Evolutionary conservation across 78 protist species (phyloP), one percentile per base, ranked within the genome.

Genomic region (Bodo saltans): DNA sequence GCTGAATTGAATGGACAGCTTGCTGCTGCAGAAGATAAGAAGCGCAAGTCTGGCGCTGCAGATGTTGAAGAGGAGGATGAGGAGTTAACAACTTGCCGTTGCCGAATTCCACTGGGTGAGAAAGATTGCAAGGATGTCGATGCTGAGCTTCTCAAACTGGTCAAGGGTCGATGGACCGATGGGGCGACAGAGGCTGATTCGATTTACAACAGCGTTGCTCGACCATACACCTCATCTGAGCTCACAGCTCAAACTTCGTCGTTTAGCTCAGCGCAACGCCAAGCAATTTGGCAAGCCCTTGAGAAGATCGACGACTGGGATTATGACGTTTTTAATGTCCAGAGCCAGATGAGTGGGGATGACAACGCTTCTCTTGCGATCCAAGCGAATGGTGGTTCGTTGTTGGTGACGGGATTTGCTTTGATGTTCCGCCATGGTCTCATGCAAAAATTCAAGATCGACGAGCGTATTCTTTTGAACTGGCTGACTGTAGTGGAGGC

Each of bases 401-500:
- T 76, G 28, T 37, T 76, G 42, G 28, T 76, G 41, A 76, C 81
- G 35, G 8, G 4, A 28, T 76, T 42, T 27, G 81, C 81, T 3
- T 38, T 76, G 25, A 4, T 76, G 39, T 76, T 78, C 40, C 39
- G 74, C 32, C 34, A 69, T 68, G 91, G 73, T 33, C 17, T 83
- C 42, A 34, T 83, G 39, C 75, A 29, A 4, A 70, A 73, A 32
- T 73, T 78, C 68, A 39, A 27, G 11, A 42, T 88, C 37, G n/a
- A 27, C 42, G 82, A 72, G 52, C 3, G 37, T 17, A 81, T 21
- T 30, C 39, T 75, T 32, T 32, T 72, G 38, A 60, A 78, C 83
- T 88, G 76, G 27, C 70, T 88, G 39, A 29, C 78, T 28, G 21
- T 37, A 26, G 75, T 88, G 53, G 91, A 83, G 83, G 47, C 53